phyloP scores from a whole-genome alignment of 345 rosid species.

The Salix exigua region DNA sequence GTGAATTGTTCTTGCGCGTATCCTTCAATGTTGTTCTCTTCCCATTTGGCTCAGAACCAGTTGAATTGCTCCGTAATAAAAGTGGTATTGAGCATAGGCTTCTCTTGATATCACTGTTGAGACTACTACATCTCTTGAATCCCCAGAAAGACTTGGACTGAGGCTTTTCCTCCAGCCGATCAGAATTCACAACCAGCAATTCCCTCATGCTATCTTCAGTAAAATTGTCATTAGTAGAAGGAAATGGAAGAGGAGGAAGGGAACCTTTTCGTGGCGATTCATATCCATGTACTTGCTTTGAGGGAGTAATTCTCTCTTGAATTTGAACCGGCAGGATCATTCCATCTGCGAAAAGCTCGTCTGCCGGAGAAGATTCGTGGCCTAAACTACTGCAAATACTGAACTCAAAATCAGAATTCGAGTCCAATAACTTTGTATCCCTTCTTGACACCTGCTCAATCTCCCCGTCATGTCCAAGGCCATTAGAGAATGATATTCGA shows the following conservation, averaged over 20 bases:
- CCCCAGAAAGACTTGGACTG: slow-evolving; percentile 67
- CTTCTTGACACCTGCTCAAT: slow-evolving; percentile 28
- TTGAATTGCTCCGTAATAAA: slow-evolving; percentile 62
- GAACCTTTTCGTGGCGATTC: slow-evolving; percentile 30
- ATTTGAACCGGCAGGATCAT: slow-evolving; percentile 59
- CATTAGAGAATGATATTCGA: slow-evolving; percentile 54
- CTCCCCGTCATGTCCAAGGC: slow-evolving; percentile 32
- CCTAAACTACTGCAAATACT: slow-evolving; percentile 35
- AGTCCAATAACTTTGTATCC: slow-evolving; percentile 44
- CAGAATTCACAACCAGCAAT: slow-evolving; percentile 7
- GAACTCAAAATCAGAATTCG: slow-evolving; percentile 73
- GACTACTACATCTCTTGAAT: slow-evolving; percentile 70
- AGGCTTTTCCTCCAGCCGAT: slow-evolving; percentile 27
- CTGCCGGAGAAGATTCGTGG: slow-evolving; percentile 59
- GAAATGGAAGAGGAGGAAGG: slow-evolving; percentile 36
- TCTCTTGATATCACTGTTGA: slow-evolving; percentile 53
- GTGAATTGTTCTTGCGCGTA: slow-evolving; percentile 38
- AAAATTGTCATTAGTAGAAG: slow-evolving; percentile 9
- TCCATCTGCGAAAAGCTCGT: slow-evolving; percentile 69
- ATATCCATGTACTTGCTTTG: slow-evolving; percentile 24
- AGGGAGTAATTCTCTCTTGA: slow-evolving; percentile 16
- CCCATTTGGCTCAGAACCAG: slow-evolving; percentile 46
- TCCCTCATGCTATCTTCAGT: slow-evolving; percentile 25
- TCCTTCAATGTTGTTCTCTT: slow-evolving; percentile 33
- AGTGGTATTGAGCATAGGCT: slow-evolving; percentile 56